Evolutionary conservation across 371 early-diverging fungal genomes (phyloP).

Genomic region (Zopfochytrium polystomum): DNA sequence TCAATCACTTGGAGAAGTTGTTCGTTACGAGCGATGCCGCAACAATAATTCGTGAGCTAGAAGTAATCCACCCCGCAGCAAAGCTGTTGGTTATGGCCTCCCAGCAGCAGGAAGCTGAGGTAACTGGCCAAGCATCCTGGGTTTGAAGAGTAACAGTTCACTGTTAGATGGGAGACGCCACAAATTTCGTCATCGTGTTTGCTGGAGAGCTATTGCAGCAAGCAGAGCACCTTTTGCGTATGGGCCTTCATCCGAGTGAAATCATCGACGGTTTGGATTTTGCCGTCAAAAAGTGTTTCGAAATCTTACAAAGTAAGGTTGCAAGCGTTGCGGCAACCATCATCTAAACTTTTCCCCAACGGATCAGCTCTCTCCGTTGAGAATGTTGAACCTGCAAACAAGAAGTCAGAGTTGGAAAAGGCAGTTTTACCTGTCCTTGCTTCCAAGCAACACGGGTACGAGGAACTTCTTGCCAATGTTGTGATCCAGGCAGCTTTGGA

Average conservation of each 20-base stretch:
- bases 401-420: conserved; percentile 63
- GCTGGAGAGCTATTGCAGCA: conserved; percentile 91
- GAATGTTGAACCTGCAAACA: conserved; percentile 56
- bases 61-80: conserved; percentile 98
- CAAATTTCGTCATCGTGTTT: conserved; percentile 93
- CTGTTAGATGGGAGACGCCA: conserved; percentile 82
- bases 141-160: not conserved
- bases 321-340: not conserved
- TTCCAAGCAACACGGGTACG: conserved; percentile 92
- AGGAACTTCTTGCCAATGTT: conserved; percentile 76
- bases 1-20: conserved; percentile 95
- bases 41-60: conserved; percentile 96
- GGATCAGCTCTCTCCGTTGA: conserved; percentile 64
- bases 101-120: conserved; percentile 97
- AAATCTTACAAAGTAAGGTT: conserved; percentile 70
- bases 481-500: conserved; percentile 83
- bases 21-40: conserved; percentile 99
- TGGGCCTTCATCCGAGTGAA: conserved; percentile 94
- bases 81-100: conserved; percentile 94
- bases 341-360: not conserved
- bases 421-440: conserved; percentile 75
- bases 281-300: conserved; percentile 79
- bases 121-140: conserved; percentile 28
- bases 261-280: conserved; percentile 92
- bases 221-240: conserved; percentile 86